phyloP scores from a whole-genome alignment of 441 rosid genomes.

The Sinapis alba region DNA sequence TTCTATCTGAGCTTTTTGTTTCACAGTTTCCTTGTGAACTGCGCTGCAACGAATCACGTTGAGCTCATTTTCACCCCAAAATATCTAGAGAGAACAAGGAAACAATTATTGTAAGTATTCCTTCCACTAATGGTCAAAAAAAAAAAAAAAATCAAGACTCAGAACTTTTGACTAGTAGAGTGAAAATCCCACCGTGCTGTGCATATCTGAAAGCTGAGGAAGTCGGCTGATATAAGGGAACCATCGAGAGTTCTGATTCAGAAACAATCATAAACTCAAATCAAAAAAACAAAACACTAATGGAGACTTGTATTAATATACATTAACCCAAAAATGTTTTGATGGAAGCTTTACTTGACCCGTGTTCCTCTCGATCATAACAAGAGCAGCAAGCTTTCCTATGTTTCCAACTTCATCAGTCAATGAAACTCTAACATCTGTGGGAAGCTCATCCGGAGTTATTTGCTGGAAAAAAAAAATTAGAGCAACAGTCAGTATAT shows the following conservation, averaged over 20 bases:
- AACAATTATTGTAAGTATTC: not conserved
- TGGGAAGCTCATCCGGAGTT: conserved; percentile 59
- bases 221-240: conserved; percentile 68
- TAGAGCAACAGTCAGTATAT: not conserved
- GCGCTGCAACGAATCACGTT: conserved; percentile 67
- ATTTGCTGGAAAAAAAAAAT: conserved; percentile 58
- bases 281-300: conserved; percentile 14
- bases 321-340: not conserved
- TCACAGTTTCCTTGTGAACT: conserved; percentile 62
- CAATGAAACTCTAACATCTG: conserved; percentile 46
- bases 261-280: conserved; percentile 28
- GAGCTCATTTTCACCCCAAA: conserved; percentile 74
- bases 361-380: conserved; percentile 55
- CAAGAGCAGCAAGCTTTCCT: conserved; percentile 64
- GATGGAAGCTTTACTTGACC: conserved; percentile 53
- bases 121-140: not conserved
- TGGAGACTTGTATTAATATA: not conserved
- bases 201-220: conserved; percentile 64
- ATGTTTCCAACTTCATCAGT: conserved; percentile 49
- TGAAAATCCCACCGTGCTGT: conserved; percentile 59
- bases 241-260: conserved; percentile 70
- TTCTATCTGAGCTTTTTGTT: conserved; percentile 57
- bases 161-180: not conserved
- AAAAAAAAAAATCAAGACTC: not conserved
- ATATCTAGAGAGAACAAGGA: conserved; percentile 50